Evolutionary conservation across 1,139 yeast species (phyloP).

Genomic region (Kurtzmaniella natalensis): DNA sequence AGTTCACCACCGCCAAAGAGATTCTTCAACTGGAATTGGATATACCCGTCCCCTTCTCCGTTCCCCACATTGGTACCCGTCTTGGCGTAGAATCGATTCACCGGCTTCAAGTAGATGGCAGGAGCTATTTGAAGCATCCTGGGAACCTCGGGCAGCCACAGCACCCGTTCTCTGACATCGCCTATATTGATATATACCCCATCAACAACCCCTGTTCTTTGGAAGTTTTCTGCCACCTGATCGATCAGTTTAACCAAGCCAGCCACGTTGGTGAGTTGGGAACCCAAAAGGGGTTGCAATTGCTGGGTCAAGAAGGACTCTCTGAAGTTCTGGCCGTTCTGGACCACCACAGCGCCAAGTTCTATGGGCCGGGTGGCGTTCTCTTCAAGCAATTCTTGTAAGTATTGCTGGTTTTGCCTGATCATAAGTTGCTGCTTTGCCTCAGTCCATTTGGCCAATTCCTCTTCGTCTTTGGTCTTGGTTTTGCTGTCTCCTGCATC

Average conservation of each 20-base stretch:
- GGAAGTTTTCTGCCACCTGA: slow-evolving; percentile 36
- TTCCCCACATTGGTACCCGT: slow-evolving; percentile 95
- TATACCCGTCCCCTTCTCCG: slow-evolving; percentile 92
- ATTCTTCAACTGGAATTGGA: slow-evolving; percentile 71
- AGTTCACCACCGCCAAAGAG: slow-evolving; percentile 88
- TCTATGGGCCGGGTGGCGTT: slow-evolving; percentile 42
- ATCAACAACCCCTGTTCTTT: slow-evolving; percentile 41
- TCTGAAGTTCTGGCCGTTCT: slow-evolving; percentile 52
- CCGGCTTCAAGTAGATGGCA: slow-evolving; percentile 54
- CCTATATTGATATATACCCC: slow-evolving; percentile 14
- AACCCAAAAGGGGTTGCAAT: slow-evolving; percentile 47
- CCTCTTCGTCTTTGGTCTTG: slow-evolving; percentile 25
- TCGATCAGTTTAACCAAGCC: slow-evolving; percentile 39
- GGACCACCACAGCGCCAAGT: slow-evolving; percentile 47
- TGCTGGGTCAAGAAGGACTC: slow-evolving; percentile 50
- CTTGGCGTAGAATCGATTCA: slow-evolving; percentile 65
- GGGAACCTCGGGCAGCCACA: neutral
- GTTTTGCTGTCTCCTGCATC: slow-evolving; percentile 8
- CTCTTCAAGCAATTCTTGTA: slow-evolving; percentile 39
- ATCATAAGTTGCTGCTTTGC: slow-evolving; percentile 30
- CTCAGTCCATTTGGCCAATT: slow-evolving; percentile 25
- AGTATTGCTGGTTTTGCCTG: slow-evolving; percentile 35
- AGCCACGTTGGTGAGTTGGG: slow-evolving; percentile 27
- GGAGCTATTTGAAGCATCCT: slow-evolving; percentile 24
- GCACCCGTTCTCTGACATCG: neutral